Conservation (phyloP, 1,284 basidiomycete genomes). For the Puccinia coronata region DNA sequence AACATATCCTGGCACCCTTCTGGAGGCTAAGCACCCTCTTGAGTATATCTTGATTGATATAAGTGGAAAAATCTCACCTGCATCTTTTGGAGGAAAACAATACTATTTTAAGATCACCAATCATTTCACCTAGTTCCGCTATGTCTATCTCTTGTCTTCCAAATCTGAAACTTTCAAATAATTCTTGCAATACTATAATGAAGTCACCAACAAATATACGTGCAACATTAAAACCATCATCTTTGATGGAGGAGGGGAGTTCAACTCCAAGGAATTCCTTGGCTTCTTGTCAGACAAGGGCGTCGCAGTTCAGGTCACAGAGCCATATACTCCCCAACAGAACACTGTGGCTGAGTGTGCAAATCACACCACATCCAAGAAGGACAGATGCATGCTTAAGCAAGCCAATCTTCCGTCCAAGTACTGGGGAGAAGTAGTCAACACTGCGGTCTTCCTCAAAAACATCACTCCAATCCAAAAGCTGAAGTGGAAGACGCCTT, state of each 20-base stretch:
- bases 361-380: neutral
- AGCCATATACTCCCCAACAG: neutral
- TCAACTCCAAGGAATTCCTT: neutral
- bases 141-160: too few species aligned
- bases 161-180: too few species aligned
- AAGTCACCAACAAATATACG: neutral
- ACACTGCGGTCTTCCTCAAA: neutral
- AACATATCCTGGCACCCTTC: too few species aligned
- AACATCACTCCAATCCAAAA: neutral
- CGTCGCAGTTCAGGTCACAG: neutral
- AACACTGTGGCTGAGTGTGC: neutral
- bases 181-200: too few species aligned
- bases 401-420: neutral
- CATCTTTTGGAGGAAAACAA: too few species aligned
- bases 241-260: too few species aligned
- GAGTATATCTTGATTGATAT: too few species aligned
- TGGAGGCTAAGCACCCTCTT: too few species aligned
- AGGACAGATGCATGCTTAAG: neutral
- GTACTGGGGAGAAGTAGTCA: neutral
- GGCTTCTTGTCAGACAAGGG: neutral
- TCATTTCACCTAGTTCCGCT: too few species aligned
- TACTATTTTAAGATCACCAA: too few species aligned
- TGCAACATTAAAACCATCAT: neutral
- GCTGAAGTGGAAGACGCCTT: neutral
- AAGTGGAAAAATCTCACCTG: too few species aligned